Evolutionary conservation across 2,329 filamentous ascomycete species (phyloP).

Genomic region (Leptographium flavum): DNA sequence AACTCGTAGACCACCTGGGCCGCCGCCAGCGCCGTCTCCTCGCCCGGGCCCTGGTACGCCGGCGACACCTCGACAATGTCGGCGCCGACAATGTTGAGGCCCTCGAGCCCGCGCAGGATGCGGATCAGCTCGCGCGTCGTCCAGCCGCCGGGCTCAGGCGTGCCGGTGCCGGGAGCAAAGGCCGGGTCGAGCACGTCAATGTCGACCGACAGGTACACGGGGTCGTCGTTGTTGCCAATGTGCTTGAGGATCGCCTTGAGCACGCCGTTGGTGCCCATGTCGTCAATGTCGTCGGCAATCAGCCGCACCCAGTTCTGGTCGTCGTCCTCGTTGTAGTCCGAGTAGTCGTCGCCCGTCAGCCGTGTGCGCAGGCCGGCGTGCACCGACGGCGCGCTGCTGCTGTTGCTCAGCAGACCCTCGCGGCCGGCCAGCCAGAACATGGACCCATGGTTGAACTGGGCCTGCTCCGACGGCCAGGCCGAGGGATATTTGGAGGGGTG

Average conservation of each 20-base stretch:
- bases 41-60: slow-evolving; percentile 66
- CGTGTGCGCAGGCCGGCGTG: slow-evolving; percentile 75
- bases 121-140: slow-evolving; percentile 76
- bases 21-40: slow-evolving; percentile 69
- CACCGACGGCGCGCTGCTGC: slow-evolving; percentile 52
- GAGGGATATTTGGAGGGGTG: slow-evolving; percentile 68
- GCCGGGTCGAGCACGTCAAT: slow-evolving; percentile 24
- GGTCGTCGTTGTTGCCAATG: slow-evolving; percentile 57
- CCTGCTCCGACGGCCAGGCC: slow-evolving; percentile 56
- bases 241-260: slow-evolving; percentile 54
- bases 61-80: slow-evolving; percentile 85
- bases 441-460: slow-evolving; percentile 72
- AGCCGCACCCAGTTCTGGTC: slow-evolving; percentile 69
- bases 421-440: slow-evolving; percentile 84
- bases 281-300: slow-evolving; percentile 76
- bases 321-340: slow-evolving; percentile 58
- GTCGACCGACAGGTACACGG: slow-evolving; percentile 36
- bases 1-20: slow-evolving; percentile 79
- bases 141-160: slow-evolving; percentile 84
- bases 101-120: slow-evolving; percentile 69
- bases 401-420: slow-evolving; percentile 65
- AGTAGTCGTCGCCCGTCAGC: slow-evolving; percentile 49
- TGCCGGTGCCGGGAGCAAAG: slow-evolving; percentile 47
- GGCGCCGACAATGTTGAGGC: slow-evolving; percentile 71
- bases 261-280: slow-evolving; percentile 60